phyloP scores from a whole-genome alignment of 2,329 filamentous ascomycete species.

The Aureobasidium musti region DNA sequence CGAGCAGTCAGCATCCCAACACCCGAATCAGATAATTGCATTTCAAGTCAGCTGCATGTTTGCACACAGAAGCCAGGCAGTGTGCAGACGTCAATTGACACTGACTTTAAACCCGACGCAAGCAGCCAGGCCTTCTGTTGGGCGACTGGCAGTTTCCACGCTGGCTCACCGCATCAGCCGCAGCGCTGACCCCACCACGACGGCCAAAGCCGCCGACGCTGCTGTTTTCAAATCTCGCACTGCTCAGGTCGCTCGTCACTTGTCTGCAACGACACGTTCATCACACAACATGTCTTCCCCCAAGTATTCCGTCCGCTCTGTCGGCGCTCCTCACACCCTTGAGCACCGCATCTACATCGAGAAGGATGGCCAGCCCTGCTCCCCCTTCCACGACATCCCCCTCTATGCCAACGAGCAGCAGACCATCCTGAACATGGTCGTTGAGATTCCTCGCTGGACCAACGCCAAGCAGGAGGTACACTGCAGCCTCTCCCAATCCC shows the following conservation, averaged over 20 bases:
- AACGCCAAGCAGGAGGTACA: conserved; percentile 98
- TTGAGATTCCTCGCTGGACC: conserved; percentile 99
- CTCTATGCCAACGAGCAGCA: conserved; percentile 96
- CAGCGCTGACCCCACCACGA: conserved; percentile 36
- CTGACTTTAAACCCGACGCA: background rate
- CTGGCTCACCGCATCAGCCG: conserved; percentile 34
- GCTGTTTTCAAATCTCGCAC: conserved; percentile 47
- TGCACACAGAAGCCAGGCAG: conserved; percentile 12
- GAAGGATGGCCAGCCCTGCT: conserved; percentile 92
- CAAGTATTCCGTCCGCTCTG: conserved; percentile 77
- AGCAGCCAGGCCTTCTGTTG: conserved; percentile 28
- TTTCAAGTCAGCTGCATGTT: conserved; percentile 12
- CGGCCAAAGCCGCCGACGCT: conserved; percentile 34
- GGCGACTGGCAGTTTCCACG: conserved; percentile 32
- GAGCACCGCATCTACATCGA: conserved; percentile 98
- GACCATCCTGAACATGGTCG: conserved; percentile 97
- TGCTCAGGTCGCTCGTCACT: conserved; percentile 45
- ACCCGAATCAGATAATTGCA: conserved; percentile 1
- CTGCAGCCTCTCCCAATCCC: conserved; percentile 32
- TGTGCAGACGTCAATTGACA: conserved; percentile 28
- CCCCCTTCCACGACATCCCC: conserved; percentile 97
- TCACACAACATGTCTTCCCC: conserved; percentile 58
- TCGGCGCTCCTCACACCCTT: conserved; percentile 86
- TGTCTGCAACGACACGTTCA: conserved; percentile 36
- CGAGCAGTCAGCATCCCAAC: conserved; percentile 19